A percentile compares a stretch with the other conserved stretches of the same genome.
These are phyloP conservation scores for Boletus patriciae DNA, from an alignment of 768 basidiomycete genomes.

Conservation along the genomic window DNA sequence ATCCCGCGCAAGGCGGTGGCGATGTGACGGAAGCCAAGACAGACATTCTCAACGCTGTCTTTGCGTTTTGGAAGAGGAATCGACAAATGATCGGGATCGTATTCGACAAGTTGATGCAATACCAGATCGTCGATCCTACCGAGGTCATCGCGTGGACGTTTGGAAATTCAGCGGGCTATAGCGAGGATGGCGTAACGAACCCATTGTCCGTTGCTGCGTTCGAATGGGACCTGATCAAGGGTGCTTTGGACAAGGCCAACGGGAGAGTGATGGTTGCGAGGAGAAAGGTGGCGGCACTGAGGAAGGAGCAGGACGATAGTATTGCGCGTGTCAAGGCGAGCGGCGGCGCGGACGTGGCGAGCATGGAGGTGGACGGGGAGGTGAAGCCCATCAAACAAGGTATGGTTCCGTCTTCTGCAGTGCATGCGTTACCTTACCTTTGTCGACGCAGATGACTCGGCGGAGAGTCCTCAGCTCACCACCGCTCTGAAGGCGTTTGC, in stretches of 20 bases:
- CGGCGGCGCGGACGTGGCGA: constrained; percentile 47
- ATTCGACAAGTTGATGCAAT: constrained; percentile 97
- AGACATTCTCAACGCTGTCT: constrained; percentile 69
- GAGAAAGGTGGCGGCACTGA: constrained; percentile 67
- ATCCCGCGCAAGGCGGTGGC: constrained; percentile 14
- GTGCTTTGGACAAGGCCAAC: constrained; percentile 86
- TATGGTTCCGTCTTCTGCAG: not conserved
- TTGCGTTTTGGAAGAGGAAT: constrained; percentile 81
- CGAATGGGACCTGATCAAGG: constrained; percentile 85
- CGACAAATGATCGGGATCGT: constrained; percentile 89
- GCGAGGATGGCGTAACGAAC: constrained; percentile 37
- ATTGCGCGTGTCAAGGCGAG: constrained; percentile 73
- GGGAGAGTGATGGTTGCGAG: constrained; percentile 80
- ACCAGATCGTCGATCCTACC: constrained; percentile 92
- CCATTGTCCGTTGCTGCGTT: constrained; percentile 50
- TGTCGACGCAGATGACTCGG: constrained; percentile 40
- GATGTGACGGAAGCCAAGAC: constrained; percentile 59
- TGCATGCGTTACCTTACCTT: constrained; percentile 1
- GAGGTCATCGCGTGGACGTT: constrained; percentile 91
- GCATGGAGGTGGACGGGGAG: constrained; percentile 73
- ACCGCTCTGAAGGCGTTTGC: constrained; percentile 74
- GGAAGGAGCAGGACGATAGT: constrained; percentile 88
- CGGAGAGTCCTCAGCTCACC: constrained; percentile 67
- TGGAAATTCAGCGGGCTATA: constrained; percentile 43
- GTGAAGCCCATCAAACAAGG: constrained; percentile 54